Evolutionary conservation across 2,329 filamentous ascomycete species (phyloP).

Genomic region (Xylariaceae sp.): DNA sequence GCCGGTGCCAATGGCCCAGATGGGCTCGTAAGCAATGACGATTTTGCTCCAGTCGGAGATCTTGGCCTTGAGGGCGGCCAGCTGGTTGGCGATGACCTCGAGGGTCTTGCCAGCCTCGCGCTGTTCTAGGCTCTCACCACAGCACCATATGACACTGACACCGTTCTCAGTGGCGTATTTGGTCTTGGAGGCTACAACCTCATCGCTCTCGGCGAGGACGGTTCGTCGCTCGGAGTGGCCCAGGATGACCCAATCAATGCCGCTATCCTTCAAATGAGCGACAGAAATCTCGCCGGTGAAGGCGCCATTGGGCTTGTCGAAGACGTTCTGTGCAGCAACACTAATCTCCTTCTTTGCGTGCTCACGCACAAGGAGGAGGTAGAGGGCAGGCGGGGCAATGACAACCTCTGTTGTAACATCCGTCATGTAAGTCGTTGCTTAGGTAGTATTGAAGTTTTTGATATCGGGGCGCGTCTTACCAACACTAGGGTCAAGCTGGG

Average conservation of each 20-base stretch:
- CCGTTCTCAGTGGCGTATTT: conserved; percentile 89
- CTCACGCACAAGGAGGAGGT: conserved; percentile 86
- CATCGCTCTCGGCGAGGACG: conserved; percentile 84
- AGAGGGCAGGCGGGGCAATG: conserved; percentile 87
- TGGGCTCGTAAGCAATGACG: conserved; percentile 97
- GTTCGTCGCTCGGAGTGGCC: conserved; percentile 96
- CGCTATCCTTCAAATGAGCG: conserved; percentile 85
- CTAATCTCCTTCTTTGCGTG: conserved; percentile 76
- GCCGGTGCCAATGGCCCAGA: conserved; percentile 95
- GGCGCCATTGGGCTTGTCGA: conserved; percentile 93
- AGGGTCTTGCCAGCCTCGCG: conserved; percentile 86
- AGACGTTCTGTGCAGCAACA: conserved; percentile 96
- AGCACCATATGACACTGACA: conserved; percentile 93
- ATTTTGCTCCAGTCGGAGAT: conserved; percentile 90
- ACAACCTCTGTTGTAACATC: conserved; percentile 75
- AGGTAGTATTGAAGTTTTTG: not conserved
- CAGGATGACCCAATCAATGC: conserved; percentile 87
- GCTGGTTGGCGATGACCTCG: conserved; percentile 82
- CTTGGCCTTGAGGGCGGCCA: conserved; percentile 79
- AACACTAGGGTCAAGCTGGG: conserved; percentile 76
- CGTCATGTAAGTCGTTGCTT: conserved; percentile 22
- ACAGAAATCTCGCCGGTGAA: conserved; percentile 97
- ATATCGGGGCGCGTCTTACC: conserved; percentile 60
- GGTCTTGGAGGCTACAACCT: conserved; percentile 89
- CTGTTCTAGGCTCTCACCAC: conserved; percentile 93